Conservation (phyloP, 2,329 filamentous ascomycete genomes). For the Leptographium procerum region DNA sequence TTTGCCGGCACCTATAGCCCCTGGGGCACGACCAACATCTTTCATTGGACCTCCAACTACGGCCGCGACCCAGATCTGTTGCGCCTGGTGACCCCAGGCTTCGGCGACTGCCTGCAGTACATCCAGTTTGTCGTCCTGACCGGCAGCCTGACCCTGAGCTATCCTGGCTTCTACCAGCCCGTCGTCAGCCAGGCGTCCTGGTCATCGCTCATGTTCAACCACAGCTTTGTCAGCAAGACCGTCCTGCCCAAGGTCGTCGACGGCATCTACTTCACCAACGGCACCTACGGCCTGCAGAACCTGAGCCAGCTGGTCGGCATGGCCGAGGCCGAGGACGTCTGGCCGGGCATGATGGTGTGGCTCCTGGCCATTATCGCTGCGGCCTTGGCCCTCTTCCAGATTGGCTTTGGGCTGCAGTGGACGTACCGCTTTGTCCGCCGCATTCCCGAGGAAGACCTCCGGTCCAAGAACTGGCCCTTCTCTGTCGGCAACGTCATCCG, state of each 20-base stretch:
- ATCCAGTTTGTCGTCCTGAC: constrained; percentile 87
- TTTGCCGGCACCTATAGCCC: constrained; percentile 82
- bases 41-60: constrained; percentile 97
- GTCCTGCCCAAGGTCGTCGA: constrained; percentile 59
- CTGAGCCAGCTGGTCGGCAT: constrained; percentile 78
- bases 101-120: constrained; percentile 93
- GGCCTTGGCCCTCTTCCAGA: constrained; percentile 59
- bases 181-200: constrained; percentile 78
- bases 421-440: constrained; percentile 58
- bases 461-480: constrained; percentile 86
- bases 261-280: constrained; percentile 75
- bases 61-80: constrained; percentile 86
- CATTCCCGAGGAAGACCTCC: constrained; percentile 73
- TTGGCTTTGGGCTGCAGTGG: constrained; percentile 69
- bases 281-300: constrained; percentile 66
- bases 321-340: constrained; percentile 64
- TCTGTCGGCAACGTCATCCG: constrained; percentile 68
- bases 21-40: constrained; percentile 84
- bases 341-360: constrained; percentile 91
- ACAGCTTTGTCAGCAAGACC: constrained; percentile 67
- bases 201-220: constrained; percentile 87
- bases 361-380: constrained; percentile 63
- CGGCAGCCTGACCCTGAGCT: constrained; percentile 74
- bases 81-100: constrained; percentile 86
- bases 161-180: constrained; percentile 91